Conservation (phyloP, 768 basidiomycete genomes). For the Pisolithus sp. region DNA sequence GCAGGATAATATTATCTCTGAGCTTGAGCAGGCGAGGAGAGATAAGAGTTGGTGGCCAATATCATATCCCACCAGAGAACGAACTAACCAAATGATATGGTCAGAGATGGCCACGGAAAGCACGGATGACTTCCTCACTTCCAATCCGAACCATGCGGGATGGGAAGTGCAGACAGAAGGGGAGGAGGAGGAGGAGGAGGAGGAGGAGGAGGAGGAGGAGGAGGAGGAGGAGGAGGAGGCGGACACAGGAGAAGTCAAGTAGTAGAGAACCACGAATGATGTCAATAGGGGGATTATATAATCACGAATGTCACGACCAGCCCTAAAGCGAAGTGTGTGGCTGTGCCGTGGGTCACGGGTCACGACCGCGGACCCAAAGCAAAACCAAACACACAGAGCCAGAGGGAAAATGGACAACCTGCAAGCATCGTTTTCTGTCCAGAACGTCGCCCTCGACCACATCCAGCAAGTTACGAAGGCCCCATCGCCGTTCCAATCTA, state of each 20-base stretch:
- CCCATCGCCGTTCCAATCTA: slow-evolving; percentile 3
- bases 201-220: slow-evolving; percentile 12
- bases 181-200: slow-evolving; percentile 14
- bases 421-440: slow-evolving; percentile 23
- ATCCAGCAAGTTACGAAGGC: slow-evolving; percentile 4
- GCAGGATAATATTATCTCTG: slow-evolving; percentile 65
- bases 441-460: slow-evolving; percentile 12
- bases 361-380: slow-evolving; percentile 21
- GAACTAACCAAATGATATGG: not conserved
- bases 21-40: slow-evolving; percentile 57
- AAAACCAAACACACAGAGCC: slow-evolving; percentile 32
- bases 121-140: slow-evolving; percentile 56
- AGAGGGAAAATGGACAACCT: slow-evolving; percentile 26
- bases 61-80: no score
- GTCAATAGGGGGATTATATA: not conserved
- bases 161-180: not conserved
- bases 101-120: slow-evolving; percentile 23
- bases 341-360: slow-evolving; percentile 29
- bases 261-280: not conserved
- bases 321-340: slow-evolving; percentile 29
- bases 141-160: slow-evolving; percentile 58
- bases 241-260: not conserved
- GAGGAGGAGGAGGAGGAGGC: not conserved
- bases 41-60: slow-evolving; percentile 36
- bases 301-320: slow-evolving; percentile 9